Conservation (phyloP, 2,329 filamentous ascomycete species). For the Gnomoniopsis smithogilvyi region DNA sequence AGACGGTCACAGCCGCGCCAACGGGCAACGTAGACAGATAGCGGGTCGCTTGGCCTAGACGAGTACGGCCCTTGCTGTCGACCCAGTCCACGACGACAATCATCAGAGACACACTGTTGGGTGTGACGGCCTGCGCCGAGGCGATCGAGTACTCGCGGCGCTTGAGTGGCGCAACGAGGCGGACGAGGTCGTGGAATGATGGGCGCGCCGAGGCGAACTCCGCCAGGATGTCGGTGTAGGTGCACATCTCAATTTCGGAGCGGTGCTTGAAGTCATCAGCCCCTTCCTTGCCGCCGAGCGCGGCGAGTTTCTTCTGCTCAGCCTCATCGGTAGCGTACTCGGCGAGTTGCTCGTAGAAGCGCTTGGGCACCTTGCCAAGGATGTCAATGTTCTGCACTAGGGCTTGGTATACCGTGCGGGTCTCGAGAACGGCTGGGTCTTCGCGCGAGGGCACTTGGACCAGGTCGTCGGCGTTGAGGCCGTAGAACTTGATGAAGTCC, state of each 20-base stretch:
- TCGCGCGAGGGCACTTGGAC: constrained; percentile 92
- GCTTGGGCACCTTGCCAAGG: constrained; percentile 93
- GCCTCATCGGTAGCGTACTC: constrained; percentile 80
- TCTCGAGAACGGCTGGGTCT: constrained; percentile 69
- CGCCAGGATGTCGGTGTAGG: constrained; percentile 84
- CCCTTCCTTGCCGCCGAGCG: constrained; percentile 74
- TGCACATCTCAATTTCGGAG: constrained; percentile 85
- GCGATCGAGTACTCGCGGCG: constrained; percentile 98
- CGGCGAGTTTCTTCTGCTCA: constrained; percentile 76
- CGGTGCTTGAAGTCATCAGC: constrained; percentile 89
- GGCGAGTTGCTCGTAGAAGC: constrained; percentile 91
- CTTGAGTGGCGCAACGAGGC: constrained; percentile 88
- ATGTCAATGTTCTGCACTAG: constrained; percentile 93
- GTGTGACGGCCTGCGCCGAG: constrained; percentile 91
- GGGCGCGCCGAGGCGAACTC: constrained; percentile 91
- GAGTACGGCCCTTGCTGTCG: constrained; percentile 80
- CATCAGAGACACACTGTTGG: constrained; percentile 86
- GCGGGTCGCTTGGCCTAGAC: constrained; percentile 88
- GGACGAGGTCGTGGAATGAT: constrained; percentile 80
- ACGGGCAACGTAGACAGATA: constrained; percentile 77
- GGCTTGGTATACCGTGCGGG: constrained; percentile 89
- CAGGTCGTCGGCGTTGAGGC: constrained; percentile 74
- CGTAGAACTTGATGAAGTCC: constrained; percentile 88
- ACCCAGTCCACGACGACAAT: constrained; percentile 98
- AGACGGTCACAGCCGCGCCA: constrained; percentile 80